Evolutionary conservation across 306 rosid genomes (phyloP).

Genomic region (apple (Malus domestica)): ASM211411v1 NC_041805.1:3292001-3292500

Average conservation of each 20-base stretch:
- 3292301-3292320: constrained; percentile 39
- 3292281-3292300: constrained; percentile 50
- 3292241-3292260: constrained; percentile 62
- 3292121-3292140: fast-evolving
- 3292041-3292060: too few species aligned
- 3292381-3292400: background rate
- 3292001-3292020: fast-evolving
- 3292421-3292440: background rate
- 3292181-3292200: constrained; percentile 39
- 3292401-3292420: background rate
- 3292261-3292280: constrained; percentile 40
- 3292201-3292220: constrained; percentile 58
- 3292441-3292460: background rate
- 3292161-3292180: constrained; percentile 61
- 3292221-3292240: constrained; percentile 44
- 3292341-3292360: background rate
- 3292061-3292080: too few species aligned
- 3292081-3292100: too few species aligned
- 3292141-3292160: constrained; percentile 10
- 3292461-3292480: too few species aligned
- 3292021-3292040: too few species aligned
- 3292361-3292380: background rate
- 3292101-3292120: too few species aligned
- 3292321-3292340: constrained; percentile 21
- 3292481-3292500: too few species aligned